Evolutionary conservation across 306 rosid genomes (phyloP), one percentile per base, ranked within the genome.

Genomic region (Herpetospermum pedunculosum): DNA sequence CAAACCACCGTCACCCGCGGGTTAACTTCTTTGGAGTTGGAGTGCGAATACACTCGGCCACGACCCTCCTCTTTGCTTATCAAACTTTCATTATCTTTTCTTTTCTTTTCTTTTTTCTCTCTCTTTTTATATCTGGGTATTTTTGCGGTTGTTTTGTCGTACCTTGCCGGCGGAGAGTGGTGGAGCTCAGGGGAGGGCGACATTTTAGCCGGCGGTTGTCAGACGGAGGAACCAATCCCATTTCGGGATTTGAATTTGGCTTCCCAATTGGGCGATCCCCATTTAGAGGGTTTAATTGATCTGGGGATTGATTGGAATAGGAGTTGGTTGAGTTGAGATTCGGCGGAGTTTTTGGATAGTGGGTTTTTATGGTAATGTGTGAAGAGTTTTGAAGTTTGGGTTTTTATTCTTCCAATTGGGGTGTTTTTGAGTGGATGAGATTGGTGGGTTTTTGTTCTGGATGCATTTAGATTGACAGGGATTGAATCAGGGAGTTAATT

Each of bases 1-100:
- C 37, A 11, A 44, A 44, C 32, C 30, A 69, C 49, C 63, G 55
- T 70, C 73, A 76, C 84, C 81, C 85, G 77, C 59, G 85, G 85
- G 86, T 82, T 71, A 67, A 32, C 32, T 28, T 43, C 32, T 21
- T 35, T 32, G n/a, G n/a, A n/a, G n/a, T 38, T 41, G 75, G 32
- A 44, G 50, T 73, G 62, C 49, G 65, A 23, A 53, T 53, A 34
- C 64, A 37, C 64, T 72, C 64, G 64, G 48, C 76, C 73, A 72
- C 76, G 46, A 72, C 49, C 63, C 68, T 34, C 16, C n/a, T n/a
- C n/a, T n/a, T 47, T 48, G 69, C 78, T 63, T 64, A 47, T 64
- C 81, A 57, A 65, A 71, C 53, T n/a, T n/a, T 81, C 79, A 35
- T 76, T 28, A 35, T 29, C 50, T 32, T 23, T 48, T 55, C 21